Evolutionary conservation across 1,284 basidiomycete species (phyloP), one percentile per base, ranked within the genome.

Genomic region (Caloboletus firmus): DNA sequence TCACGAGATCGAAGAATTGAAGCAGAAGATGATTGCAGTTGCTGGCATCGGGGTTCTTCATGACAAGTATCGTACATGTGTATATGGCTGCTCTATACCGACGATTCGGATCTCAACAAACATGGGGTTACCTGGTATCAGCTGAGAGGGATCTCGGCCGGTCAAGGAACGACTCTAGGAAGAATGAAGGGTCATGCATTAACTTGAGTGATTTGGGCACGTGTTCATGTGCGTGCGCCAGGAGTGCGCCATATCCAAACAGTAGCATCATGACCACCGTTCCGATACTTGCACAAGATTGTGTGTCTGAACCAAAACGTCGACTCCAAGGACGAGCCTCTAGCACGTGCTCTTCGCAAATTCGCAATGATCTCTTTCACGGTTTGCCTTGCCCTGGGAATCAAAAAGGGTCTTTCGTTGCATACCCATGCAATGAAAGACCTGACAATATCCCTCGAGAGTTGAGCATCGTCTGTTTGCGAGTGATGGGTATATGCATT

Each of bases 1-100:
- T 24, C 20, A 46, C 0, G 39, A 60, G 7, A 40, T 59, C 3
- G 39, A 39, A 17, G 39, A 28, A 2, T 32, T 57, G 24, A 59
- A 30, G 28, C 28, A 5, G 26, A 1, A n/a, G 24, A 47, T 2
- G 9, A 11, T 0, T 1, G 10, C 10, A n/a, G 15, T 8, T 34
- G 32, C 2, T 7, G 11, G 8, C 34, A 0, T 1, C 39, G 26
- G 6, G 13, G 15, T 37, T 35, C 56, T 15, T 42, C 45, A 3
- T 58, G 48, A 45, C 1, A 22, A 18, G 35, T 17, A 34, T 28
- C 4, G 5, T 32, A 34, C 17, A 15, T 34, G 13, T 32, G 13
- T 15, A 32, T 7, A 32, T 8, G 32, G 32, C 17, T 15, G 7
- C 6, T 51, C 11, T 32, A 24, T 26, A 13, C 26, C 26, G 17